phyloP scores from a whole-genome alignment of 306 rosid genomes.

The Cucurbita argyrosperma region DNA sequence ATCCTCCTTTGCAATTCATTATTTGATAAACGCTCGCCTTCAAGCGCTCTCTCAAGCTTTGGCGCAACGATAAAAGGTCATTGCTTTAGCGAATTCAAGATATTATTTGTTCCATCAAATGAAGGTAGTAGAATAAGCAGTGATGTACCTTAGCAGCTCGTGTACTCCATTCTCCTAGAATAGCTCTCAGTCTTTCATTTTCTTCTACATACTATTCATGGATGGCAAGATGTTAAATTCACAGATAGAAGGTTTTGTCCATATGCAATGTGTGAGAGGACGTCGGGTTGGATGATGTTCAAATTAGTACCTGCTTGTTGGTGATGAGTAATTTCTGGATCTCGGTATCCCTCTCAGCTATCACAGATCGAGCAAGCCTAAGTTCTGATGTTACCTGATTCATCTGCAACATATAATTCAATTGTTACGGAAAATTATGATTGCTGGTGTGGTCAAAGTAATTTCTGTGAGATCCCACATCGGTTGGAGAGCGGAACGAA shows the following conservation, averaged over 20 bases:
- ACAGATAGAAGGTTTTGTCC: not conserved
- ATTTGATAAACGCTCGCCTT: constrained; percentile 34
- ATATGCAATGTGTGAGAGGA: not conserved
- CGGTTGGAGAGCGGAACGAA: too few relatives aligned
- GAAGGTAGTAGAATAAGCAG: not conserved
- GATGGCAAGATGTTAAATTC: not conserved
- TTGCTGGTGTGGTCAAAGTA: not conserved
- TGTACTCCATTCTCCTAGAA: constrained; percentile 93
- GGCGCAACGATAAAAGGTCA: not conserved
- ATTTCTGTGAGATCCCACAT: not conserved
- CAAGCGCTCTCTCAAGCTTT: constrained; percentile 50
- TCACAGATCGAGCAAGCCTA: constrained; percentile 85
- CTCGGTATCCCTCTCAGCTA: constrained; percentile 86
- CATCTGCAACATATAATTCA: constrained; percentile 41
- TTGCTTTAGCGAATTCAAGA: not conserved
- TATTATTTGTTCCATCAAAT: not conserved
- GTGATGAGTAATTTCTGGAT: constrained; percentile 65
- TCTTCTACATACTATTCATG: constrained; percentile 78
- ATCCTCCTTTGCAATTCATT: constrained; percentile 44
- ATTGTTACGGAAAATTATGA: not conserved
- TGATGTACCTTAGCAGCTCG: constrained; percentile 93
- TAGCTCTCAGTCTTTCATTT: constrained; percentile 88
- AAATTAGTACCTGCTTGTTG: constrained; percentile 53
- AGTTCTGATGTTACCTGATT: constrained; percentile 83
- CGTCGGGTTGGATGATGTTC: not conserved